A percentile compares a stretch with the other conserved stretches of the same genome.
These are phyloP conservation scores for Chlorella vulgaris DNA, from an alignment of 139 green algal genomes.

Conservation along the genomic window DNA sequence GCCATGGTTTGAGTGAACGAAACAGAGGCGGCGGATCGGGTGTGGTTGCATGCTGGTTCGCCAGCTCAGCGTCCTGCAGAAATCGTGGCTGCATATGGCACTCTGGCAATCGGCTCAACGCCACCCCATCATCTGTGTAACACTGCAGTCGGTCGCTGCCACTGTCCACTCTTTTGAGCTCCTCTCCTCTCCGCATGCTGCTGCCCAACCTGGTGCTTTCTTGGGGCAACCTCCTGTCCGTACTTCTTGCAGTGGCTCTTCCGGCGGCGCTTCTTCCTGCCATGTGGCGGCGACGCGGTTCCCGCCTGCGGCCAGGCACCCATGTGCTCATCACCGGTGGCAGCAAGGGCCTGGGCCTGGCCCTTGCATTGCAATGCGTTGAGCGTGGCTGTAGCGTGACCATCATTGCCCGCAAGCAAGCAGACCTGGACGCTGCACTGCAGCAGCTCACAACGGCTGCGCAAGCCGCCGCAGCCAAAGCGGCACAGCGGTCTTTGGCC, in stretches of 20 bases:
- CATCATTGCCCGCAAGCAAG: slow-evolving; percentile 60
- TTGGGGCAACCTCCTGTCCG: neutral
- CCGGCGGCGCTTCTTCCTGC: slow-evolving; percentile 6
- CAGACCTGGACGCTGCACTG: slow-evolving; percentile 60
- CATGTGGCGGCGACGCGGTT: slow-evolving; percentile 11
- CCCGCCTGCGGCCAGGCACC: slow-evolving; percentile 41
- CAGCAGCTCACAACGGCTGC: slow-evolving; percentile 35
- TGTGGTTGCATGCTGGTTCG: neutral
- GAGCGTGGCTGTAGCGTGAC: slow-evolving; percentile 52
- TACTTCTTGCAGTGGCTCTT: neutral
- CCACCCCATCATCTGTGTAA: neutral
- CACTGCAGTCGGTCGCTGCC: no score
- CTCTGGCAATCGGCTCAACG: no score
- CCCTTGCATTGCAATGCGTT: slow-evolving; percentile 54
- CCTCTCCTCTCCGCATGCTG: no score
- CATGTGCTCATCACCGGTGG: slow-evolving; percentile 85
- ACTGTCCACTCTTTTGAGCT: no score
- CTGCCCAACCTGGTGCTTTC: no score
- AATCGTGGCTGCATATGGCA: no score
- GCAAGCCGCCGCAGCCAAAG: neutral
- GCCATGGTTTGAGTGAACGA: neutral
- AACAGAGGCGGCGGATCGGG: neutral
- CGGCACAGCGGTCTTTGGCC: neutral
- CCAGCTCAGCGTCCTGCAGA: no score
- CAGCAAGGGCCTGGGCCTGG: slow-evolving; percentile 72